phyloP scores from a whole-genome alignment of 2,329 filamentous ascomycete genomes.

The Orbilia ellipsospora region DNA sequence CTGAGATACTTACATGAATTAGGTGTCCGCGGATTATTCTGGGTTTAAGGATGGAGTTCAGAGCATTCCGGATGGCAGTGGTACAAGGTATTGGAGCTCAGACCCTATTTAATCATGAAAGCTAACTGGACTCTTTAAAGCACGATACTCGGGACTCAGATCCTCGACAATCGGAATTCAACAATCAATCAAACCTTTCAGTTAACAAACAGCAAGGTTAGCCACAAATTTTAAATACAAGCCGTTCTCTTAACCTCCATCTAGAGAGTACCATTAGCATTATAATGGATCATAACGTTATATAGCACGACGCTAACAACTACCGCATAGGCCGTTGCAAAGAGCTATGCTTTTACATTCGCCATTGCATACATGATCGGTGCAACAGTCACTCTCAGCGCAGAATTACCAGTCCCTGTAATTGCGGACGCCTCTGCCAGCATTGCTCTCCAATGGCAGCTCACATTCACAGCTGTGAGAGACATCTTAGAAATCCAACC shows the following conservation, averaged over 20 bases:
- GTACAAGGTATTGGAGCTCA: slow-evolving; percentile 24
- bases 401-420: slow-evolving; percentile 24
- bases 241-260: too few relatives aligned
- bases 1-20: background rate
- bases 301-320: too few relatives aligned
- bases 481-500: background rate
- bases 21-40: slow-evolving; percentile 44
- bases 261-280: too few relatives aligned
- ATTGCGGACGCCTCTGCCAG: slow-evolving; percentile 20
- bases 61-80: slow-evolving; percentile 28
- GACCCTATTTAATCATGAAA: background rate
- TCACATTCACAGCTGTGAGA: slow-evolving; percentile 39
- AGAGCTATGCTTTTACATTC: slow-evolving; percentile 42
- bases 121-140: slow-evolving; percentile 20
- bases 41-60: slow-evolving; percentile 33
- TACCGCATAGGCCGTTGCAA: slow-evolving; percentile 17
- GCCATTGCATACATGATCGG: slow-evolving; percentile 21
- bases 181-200: slow-evolving; percentile 45
- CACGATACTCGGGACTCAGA: slow-evolving; percentile 42
- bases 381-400: slow-evolving; percentile 23
- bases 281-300: too few relatives aligned
- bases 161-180: slow-evolving; percentile 47
- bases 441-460: slow-evolving; percentile 24
- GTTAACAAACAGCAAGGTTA: slow-evolving; percentile 32
- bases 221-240: background rate